Base-by-base conservation (phyloP, 768 basidiomycete genomes). In the Gautieria morchelliformis region DNA sequence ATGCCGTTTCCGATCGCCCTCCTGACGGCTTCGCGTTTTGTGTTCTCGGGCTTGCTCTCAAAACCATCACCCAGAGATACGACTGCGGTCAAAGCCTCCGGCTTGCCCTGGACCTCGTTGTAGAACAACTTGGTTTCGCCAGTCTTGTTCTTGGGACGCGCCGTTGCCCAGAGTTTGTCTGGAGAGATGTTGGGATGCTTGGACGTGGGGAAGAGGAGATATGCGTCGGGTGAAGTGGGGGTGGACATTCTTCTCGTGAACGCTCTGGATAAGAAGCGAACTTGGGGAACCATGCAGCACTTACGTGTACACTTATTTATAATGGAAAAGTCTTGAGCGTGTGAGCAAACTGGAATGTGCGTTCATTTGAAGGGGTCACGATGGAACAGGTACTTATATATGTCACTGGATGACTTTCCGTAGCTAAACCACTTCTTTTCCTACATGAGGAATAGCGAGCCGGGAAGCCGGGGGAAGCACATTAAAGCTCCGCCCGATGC, bases 1-100 rank as follows among this genome's bases (percentile, higher is more conserved):
- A 91, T 81, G 6, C 82, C 87, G 51, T 75, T 80, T 10, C 85
- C 90, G 14, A 91, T 77, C 10, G 87, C 78, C 63, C 80, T 82
- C 63, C 89, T 75, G 33, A 91, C 75, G 4, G 81, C 60, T 66
- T 92, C 89, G n/a, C 83, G 72, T 64, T 73, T 79, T 41, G 72
- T 74, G 24, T 72, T 69, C 1, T 64, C 73, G 6, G 68, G 72
- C 63, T 81, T 81, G 39, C 63, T 60, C 4, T 70, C 66, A 63
- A 80, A 85, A 1, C 69, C 75, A 0, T 80, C 79, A 0, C 84
- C 84, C 8, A 85, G 72, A 35, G 83, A 82, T 9, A 81, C 75
- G 15, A 87, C 67, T 0, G 81, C 75, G 1, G 82, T 78, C 45
- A 83, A 22, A 3, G 46, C 56, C 22, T 50, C 56, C 15, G 45